Percentiles rank a stretch among this genome's conserved stretches.
Conservation (phyloP, 352 stramenopile genomes). For the Pythium sp. region DNA sequence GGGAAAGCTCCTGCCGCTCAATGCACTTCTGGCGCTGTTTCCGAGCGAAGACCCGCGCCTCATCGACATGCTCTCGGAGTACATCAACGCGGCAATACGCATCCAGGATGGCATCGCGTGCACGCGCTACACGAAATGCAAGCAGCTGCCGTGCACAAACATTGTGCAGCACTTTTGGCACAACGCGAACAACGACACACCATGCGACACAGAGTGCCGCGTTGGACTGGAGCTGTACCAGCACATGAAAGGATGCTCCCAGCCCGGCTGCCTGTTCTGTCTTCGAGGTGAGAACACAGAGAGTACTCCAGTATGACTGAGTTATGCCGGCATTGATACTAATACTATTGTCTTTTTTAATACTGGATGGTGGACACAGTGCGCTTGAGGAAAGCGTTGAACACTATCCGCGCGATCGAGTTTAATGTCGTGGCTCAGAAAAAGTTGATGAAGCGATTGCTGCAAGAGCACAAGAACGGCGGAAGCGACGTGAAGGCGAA, state of each 20-base stretch:
- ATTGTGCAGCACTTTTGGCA: slow-evolving; percentile 23
- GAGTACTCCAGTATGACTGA: neutral
- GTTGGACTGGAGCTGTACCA: slow-evolving; percentile 23
- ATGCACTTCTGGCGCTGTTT: slow-evolving; percentile 26
- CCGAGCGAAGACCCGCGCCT: slow-evolving; percentile 22
- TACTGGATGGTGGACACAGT: slow-evolving; percentile 10
- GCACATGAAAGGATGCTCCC: slow-evolving; percentile 27
- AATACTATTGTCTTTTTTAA: neutral
- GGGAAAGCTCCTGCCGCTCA: slow-evolving; percentile 14
- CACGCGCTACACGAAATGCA: slow-evolving; percentile 24
- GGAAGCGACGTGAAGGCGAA: slow-evolving; percentile 11
- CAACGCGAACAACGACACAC: slow-evolving; percentile 13
- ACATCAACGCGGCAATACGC: slow-evolving; percentile 28
- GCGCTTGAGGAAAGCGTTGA: slow-evolving; percentile 14
- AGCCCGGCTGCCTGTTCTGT: slow-evolving; percentile 28
- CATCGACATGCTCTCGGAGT: slow-evolving; percentile 32
- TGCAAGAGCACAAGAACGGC: slow-evolving; percentile 13
- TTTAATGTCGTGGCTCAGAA: slow-evolving; percentile 20
- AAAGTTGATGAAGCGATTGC: slow-evolving; percentile 17
- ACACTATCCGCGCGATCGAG: slow-evolving; percentile 18
- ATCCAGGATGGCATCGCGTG: slow-evolving; percentile 33
- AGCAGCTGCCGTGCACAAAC: slow-evolving; percentile 20
- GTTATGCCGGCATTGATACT: neutral
- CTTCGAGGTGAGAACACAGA: slow-evolving; percentile 24
- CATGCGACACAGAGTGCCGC: slow-evolving; percentile 26